Conservation (phyloP, 2,329 filamentous ascomycete genomes). For the Apiospora phragmitis region DNA sequence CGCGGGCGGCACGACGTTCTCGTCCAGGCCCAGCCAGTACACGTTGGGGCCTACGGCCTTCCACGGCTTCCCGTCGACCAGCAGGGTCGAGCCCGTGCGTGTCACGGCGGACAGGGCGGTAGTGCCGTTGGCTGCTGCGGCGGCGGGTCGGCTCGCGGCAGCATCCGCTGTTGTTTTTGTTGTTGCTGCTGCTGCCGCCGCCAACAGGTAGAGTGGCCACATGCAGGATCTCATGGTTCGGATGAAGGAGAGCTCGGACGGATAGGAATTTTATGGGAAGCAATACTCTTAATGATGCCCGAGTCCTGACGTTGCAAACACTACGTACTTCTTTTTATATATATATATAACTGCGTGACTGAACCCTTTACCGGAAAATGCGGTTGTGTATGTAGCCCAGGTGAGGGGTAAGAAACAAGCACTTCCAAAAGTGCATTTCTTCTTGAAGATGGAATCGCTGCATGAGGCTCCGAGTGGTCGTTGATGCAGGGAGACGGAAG, state of each 20-base stretch:
- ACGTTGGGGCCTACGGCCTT: conserved; percentile 48
- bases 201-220: neutral
- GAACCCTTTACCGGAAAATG: neutral
- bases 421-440: neutral
- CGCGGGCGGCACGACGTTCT: conserved; percentile 45
- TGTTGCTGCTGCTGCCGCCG: neutral
- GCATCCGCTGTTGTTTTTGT: neutral
- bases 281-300: neutral
- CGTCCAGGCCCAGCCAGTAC: conserved; percentile 52
- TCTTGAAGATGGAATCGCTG: neutral
- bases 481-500: neutral
- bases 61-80: conserved; percentile 40
- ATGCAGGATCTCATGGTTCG: neutral
- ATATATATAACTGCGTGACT: neutral
- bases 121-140: neutral
- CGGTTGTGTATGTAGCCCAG: neutral
- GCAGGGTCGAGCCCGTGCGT: conserved; percentile 36
- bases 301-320: neutral
- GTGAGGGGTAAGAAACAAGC: neutral
- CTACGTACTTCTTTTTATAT: neutral
- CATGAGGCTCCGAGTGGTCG: neutral
- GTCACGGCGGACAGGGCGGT: conserved; percentile 30
- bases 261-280: neutral
- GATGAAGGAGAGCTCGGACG: neutral
- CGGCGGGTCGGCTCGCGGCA: neutral